Conservation (phyloP, 306 rosid genomes). For the Dryas octopetala region DNA sequence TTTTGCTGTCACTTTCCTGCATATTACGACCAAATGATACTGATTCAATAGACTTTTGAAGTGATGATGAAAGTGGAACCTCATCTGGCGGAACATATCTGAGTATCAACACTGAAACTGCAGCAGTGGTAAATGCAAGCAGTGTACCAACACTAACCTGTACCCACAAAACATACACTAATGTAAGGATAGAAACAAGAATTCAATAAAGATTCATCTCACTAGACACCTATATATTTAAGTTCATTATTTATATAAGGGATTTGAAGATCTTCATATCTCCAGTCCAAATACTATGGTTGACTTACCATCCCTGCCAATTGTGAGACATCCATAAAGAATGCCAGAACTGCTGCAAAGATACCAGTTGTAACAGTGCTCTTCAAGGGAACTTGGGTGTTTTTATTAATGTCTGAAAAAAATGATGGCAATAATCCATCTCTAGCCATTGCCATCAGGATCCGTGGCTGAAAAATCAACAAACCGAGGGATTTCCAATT, state of each 20-base stretch:
- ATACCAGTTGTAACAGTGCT: conserved; percentile 67
- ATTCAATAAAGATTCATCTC: not conserved
- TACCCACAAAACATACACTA: conserved; percentile 13
- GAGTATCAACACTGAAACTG: conserved; percentile 70
- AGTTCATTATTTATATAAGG: not conserved
- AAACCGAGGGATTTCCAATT: conserved; percentile 15
- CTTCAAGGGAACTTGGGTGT: conserved; percentile 48
- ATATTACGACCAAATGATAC: conserved; percentile 30
- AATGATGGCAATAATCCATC: conserved; percentile 53
- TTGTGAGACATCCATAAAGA: conserved; percentile 77
- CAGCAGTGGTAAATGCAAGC: conserved; percentile 65
- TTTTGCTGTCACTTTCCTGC: conserved; percentile 28
- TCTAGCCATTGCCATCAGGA: conserved; percentile 61
- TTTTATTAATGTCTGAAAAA: conserved; percentile 45
- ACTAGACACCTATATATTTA: not conserved
- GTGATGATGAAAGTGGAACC: conserved; percentile 51
- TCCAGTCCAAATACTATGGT: conserved; percentile 12
- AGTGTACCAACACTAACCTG: conserved; percentile 79
- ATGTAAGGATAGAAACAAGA: not conserved
- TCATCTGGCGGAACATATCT: conserved; percentile 75
- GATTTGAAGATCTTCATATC: not conserved
- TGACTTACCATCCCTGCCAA: conserved; percentile 76
- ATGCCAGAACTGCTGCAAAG: conserved; percentile 68
- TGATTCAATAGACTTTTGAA: conserved; percentile 41
- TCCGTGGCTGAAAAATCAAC: conserved; percentile 54